phyloP scores from a whole-genome alignment of 345 rosid genomes.

The Eucalyptus coolabah region DNA sequence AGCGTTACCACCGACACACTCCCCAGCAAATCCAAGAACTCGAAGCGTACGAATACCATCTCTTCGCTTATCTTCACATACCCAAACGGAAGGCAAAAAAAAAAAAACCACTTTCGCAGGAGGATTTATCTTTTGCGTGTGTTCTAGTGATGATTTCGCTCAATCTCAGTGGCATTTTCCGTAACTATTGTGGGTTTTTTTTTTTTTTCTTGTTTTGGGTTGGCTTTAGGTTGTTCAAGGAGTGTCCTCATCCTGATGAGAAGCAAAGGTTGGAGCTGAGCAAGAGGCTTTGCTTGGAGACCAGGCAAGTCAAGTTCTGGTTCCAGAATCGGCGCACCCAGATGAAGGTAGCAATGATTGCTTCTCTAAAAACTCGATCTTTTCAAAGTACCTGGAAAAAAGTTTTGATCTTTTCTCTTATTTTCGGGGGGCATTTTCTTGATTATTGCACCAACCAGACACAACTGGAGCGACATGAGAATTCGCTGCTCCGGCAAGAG shows the following conservation, averaged over 20 bases:
- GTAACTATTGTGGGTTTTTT: background rate
- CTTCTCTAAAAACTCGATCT: background rate
- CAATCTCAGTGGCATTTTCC: background rate
- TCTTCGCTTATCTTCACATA: background rate
- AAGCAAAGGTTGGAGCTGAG: conserved; percentile 82
- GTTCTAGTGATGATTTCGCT: background rate
- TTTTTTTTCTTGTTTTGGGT: background rate
- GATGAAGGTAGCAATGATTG: conserved; percentile 56
- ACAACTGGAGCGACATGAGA: conserved; percentile 88
- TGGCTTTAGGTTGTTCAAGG: conserved; percentile 52
- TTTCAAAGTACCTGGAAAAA: background rate
- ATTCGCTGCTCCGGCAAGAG: conserved; percentile 67
- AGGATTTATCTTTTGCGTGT: background rate
- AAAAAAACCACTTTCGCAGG: background rate
- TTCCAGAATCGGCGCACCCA: conserved; percentile 96
- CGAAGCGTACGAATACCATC: conserved; percentile 54
- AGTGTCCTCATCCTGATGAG: conserved; percentile 97
- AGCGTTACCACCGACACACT: conserved; percentile 99
- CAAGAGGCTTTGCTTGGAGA: conserved; percentile 66
- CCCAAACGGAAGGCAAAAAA: background rate
- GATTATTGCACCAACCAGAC: conserved; percentile 29
- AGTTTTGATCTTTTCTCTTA: background rate
- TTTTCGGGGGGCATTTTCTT: background rate
- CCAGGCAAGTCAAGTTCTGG: conserved; percentile 97
- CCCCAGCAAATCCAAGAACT: conserved; percentile 99